Evolutionary conservation across 2,329 filamentous ascomycete species (phyloP).

Genomic region (Sporothrix phasma): DNA sequence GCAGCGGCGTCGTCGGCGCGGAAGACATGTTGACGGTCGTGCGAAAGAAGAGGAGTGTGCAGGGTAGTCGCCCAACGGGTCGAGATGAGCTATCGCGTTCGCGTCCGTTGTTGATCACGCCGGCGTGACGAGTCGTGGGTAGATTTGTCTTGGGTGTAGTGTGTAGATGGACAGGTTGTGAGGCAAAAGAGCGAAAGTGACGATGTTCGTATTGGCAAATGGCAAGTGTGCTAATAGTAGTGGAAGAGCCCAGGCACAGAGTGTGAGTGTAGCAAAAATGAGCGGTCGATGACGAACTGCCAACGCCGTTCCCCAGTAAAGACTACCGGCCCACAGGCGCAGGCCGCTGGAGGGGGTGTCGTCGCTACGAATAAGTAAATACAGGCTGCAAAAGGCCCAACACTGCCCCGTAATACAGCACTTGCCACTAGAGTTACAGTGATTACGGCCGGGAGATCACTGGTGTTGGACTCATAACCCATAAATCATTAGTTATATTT

Average conservation of each 20-base stretch:
- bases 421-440: background rate
- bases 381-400: background rate
- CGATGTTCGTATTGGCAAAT: background rate
- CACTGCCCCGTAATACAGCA: background rate
- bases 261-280: too few species aligned
- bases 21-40: constrained; percentile 1
- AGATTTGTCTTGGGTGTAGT: background rate
- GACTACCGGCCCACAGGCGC: background rate
- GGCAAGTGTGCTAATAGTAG: background rate
- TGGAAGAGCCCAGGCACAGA: background rate
- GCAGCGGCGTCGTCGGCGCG: constrained; percentile 15
- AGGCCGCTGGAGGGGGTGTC: background rate
- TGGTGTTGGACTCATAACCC: background rate
- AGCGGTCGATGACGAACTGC: constrained; percentile 1
- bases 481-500: background rate
- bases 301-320: background rate
- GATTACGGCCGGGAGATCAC: background rate
- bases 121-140: background rate
- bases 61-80: background rate
- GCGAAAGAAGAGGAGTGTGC: background rate
- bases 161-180: background rate
- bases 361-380: too few species aligned
- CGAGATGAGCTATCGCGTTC: background rate
- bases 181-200: background rate
- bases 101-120: background rate